These are phyloP conservation scores for Candolleomyces efflorescens DNA, from an alignment of 768 basidiomycete species.

Conservation along the genomic window DNA sequence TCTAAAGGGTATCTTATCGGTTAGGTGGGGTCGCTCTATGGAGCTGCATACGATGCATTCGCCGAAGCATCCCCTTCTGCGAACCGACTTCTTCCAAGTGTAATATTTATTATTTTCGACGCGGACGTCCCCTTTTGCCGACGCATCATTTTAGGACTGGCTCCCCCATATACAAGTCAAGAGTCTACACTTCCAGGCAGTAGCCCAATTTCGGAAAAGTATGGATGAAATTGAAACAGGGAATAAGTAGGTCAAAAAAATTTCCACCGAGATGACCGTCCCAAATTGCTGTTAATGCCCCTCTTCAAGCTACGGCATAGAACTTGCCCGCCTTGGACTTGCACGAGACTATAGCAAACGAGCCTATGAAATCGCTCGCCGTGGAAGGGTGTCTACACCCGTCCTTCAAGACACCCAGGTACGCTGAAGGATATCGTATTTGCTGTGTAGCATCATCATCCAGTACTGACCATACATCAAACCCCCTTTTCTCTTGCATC, in stretches of 20 bases:
- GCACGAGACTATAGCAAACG: constrained; percentile 67
- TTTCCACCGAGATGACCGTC: neutral
- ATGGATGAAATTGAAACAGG: constrained; percentile 76
- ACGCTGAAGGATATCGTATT: constrained; percentile 11
- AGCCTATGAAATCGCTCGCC: constrained; percentile 64
- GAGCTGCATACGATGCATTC: constrained; percentile 21
- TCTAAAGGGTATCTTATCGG: neutral
- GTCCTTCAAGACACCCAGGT: constrained; percentile 84
- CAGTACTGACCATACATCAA: neutral
- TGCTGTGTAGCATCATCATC: neutral
- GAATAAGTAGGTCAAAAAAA: constrained; percentile 45
- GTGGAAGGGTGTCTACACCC: constrained; percentile 52
- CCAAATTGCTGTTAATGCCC: neutral
- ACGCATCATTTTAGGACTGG: constrained; percentile 55
- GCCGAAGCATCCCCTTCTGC: constrained; percentile 40
- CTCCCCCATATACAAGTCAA: constrained; percentile 80
- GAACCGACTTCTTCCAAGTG: constrained; percentile 49
- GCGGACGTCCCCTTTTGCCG: neutral
- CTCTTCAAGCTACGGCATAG: constrained; percentile 71
- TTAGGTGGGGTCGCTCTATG: neutral
- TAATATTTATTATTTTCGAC: constrained; percentile 24
- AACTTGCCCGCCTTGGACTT: constrained; percentile 72
- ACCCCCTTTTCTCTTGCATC: constrained; percentile 5
- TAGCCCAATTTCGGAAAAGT: constrained; percentile 84
- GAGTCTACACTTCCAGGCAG: constrained; percentile 79